Conservation (phyloP, 1,284 basidiomycete species). For the Rhodotorula sp. region DNA sequence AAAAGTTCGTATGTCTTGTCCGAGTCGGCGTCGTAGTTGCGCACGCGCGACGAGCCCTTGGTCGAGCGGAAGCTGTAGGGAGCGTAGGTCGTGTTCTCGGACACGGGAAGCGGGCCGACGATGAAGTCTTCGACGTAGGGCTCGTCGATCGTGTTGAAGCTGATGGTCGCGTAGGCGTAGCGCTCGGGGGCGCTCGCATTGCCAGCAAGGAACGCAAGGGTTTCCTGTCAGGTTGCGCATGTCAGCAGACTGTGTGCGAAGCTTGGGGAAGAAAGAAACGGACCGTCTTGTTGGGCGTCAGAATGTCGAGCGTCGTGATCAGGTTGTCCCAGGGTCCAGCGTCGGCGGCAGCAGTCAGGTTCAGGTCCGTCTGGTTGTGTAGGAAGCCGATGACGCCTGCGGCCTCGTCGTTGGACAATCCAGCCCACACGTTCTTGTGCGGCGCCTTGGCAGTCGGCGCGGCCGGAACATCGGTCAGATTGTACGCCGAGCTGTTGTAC, state of each 20-base stretch:
- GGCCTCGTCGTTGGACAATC: slow-evolving; percentile 47
- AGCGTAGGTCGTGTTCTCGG: slow-evolving; percentile 23
- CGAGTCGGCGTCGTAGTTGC: slow-evolving; percentile 43
- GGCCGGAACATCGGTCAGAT: not conserved
- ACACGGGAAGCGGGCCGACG: slow-evolving; percentile 49
- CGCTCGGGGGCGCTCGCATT: slow-evolving; percentile 41
- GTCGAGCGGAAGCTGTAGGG: slow-evolving; percentile 24
- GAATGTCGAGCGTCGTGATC: slow-evolving; percentile 48
- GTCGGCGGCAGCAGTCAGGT: slow-evolving; percentile 47
- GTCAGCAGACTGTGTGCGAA: too few relatives aligned
- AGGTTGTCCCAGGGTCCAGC: slow-evolving; percentile 48
- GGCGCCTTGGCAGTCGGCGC: slow-evolving; percentile 36
- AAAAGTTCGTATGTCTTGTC: slow-evolving; percentile 25
- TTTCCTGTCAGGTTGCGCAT: slow-evolving; percentile 2
- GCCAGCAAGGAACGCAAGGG: slow-evolving; percentile 13
- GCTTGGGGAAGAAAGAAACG: slow-evolving; percentile 11
- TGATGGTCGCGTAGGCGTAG: slow-evolving; percentile 46
- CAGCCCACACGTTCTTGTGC: slow-evolving; percentile 47
- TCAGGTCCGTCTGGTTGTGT: slow-evolving; percentile 44
- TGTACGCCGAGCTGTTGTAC: slow-evolving; percentile 1
- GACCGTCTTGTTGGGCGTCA: slow-evolving; percentile 46
- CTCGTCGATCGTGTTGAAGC: slow-evolving; percentile 35
- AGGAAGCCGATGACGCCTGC: slow-evolving; percentile 46
- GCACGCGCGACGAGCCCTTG: slow-evolving; percentile 40
- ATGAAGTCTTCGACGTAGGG: slow-evolving; percentile 46